Base-by-base conservation (phyloP, 257 asterid genomes). In the Nicotiana paniculata region DNA sequence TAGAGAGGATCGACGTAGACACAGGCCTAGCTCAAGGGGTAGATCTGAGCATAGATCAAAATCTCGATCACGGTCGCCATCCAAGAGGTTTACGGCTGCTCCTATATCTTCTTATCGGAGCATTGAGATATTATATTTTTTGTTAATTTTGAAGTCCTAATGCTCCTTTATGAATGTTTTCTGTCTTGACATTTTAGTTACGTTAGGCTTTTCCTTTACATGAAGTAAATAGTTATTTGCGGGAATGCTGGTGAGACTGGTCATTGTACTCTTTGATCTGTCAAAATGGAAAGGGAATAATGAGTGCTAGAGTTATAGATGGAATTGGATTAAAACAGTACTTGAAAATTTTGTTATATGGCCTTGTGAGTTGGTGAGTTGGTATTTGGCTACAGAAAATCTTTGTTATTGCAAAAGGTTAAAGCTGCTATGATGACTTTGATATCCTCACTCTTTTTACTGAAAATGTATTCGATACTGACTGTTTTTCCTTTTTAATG, bases 51-150 rank as follows among this genome's bases (percentile, higher is more conserved):
- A 83, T 80, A 90, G 91, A 83, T 91, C 98, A 76, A 89, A 93
- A 89, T 93, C 97, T 51, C 89, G 94, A 26, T 93, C 99, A 81
- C 97, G 95, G 80, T 92, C 97, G 54, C 93, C 92, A 83, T 93
- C 97, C 39, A 95, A 93, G 87, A 95, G 99, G 98, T 95, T 87
- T 77, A 83, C 54, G 61, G 28, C 62, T 74, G 7, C 24, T 74
- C 26, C 24, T 48, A 6, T 24, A 74, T 72, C 59, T 72, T 72
- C 21, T 43, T 43, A 9, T 46, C 6, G 61, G 37, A 72, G 37
- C 79, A 46, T 74, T 48, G 61, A 46, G 26, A 46, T 4, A 2
- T 24, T 72, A 18, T 46, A 48, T 72, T 53, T 21, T 53, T 43
- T 18, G 33, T 70, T 70, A 70, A 39, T 70, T 10, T 69, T 69